Percentiles rank a stretch among this genome's conserved stretches.
Conservation (phyloP, 257 asterid genomes). For the Nicotiana obtusifolia region DNA sequence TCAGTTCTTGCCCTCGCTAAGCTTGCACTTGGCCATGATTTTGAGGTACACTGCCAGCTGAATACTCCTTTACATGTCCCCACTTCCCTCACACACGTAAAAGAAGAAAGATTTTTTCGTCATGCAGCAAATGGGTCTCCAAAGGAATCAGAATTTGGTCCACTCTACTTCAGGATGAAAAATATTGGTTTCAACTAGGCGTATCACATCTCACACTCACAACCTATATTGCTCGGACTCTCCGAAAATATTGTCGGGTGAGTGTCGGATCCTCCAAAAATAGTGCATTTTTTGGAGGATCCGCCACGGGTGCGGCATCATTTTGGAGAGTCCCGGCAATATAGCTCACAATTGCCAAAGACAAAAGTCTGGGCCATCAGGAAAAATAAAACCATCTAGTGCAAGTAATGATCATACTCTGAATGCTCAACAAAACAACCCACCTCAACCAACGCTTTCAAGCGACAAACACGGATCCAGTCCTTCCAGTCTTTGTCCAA, state of each 20-base stretch:
- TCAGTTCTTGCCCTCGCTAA: neutral
- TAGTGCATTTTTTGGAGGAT: too few species aligned
- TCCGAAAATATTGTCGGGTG: too few species aligned
- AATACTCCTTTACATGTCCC: neutral
- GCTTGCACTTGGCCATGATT: neutral
- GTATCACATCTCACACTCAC: neutral
- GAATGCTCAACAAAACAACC: neutral
- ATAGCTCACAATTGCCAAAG: neutral
- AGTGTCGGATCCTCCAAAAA: too few species aligned
- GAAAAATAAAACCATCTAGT: neutral
- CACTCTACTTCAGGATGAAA: neutral
- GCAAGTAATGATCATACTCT: neutral
- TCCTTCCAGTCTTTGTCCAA: constrained; percentile 27
- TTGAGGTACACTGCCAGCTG: neutral
- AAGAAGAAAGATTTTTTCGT: too few species aligned
- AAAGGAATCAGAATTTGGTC: neutral
- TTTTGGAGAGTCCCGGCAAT: too few species aligned
- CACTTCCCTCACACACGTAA: too few species aligned
- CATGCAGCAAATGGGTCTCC: neutral
- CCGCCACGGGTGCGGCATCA: too few species aligned
- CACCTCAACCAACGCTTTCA: constrained; percentile 1
- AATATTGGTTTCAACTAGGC: neutral
- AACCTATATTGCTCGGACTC: too few species aligned
- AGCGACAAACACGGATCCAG: constrained; percentile 37
- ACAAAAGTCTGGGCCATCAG: neutral